phyloP scores from a whole-genome alignment of 495 filamentous ascomycete genomes.

The Geoglossum glabrum region DNA sequence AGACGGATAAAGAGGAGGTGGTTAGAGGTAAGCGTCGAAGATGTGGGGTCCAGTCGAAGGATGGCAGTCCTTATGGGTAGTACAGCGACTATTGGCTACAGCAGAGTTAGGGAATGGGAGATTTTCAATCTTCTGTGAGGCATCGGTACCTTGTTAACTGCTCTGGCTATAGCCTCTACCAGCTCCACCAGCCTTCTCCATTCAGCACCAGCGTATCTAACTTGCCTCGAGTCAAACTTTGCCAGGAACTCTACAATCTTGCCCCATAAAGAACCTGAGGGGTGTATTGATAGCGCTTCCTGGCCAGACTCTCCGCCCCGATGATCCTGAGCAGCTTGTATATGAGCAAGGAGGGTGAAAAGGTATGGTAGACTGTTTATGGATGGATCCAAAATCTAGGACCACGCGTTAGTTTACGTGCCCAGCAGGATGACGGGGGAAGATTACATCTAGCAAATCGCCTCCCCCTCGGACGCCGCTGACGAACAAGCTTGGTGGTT shows the following conservation, averaged over 20 bases:
- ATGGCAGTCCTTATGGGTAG: slow-evolving; percentile 42
- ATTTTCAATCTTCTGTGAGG: background rate
- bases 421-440: background rate
- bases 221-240: slow-evolving; percentile 25
- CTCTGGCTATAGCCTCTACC: slow-evolving; percentile 22
- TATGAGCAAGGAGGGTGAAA: slow-evolving; percentile 8
- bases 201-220: slow-evolving; percentile 31
- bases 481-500: slow-evolving; percentile 14
- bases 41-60: slow-evolving; percentile 50
- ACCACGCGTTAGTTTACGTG: background rate
- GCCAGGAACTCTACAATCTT: slow-evolving; percentile 22
- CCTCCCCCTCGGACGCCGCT: slow-evolving; percentile 17
- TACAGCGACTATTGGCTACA: slow-evolving; percentile 38
- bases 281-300: background rate
- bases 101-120: slow-evolving; percentile 1
- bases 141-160: slow-evolving; percentile 23
- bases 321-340: background rate
- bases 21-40: slow-evolving; percentile 43
- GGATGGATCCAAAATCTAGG: slow-evolving; percentile 5
- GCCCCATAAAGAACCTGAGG: slow-evolving; percentile 12
- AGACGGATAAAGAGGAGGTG: slow-evolving; percentile 42
- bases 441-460: slow-evolving; percentile 19
- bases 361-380: slow-evolving; percentile 7
- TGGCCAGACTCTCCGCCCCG: background rate
- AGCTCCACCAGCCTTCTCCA: slow-evolving; percentile 32